A percentile compares a stretch with the other conserved stretches of the same genome.
These are phyloP conservation scores for Dipodascus albidus DNA, from an alignment of 805 yeast genomes.

Conservation along the genomic window DNA sequence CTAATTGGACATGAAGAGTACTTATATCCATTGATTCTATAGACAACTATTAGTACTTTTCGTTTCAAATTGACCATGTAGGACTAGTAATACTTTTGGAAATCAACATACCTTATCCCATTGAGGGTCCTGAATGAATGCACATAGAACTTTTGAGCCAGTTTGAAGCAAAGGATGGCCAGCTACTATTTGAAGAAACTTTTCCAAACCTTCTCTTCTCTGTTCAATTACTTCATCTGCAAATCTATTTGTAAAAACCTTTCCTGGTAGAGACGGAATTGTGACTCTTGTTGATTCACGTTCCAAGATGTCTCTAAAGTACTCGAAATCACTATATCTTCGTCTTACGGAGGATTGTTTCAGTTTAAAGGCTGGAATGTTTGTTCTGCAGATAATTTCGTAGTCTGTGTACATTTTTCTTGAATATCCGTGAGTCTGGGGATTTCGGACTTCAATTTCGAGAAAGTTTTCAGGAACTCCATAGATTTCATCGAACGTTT, in stretches of 20 bases:
- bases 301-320: conserved; percentile 61
- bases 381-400: conserved; percentile 80
- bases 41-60: no score
- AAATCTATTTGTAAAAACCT: conserved; percentile 64
- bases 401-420: conserved; percentile 79
- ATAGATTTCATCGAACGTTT: conserved; percentile 70
- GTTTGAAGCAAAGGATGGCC: conserved; percentile 92
- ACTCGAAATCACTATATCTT: conserved; percentile 82
- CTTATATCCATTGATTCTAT: background rate
- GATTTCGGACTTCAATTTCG: conserved; percentile 77
- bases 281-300: conserved; percentile 69
- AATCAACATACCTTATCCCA: conserved; percentile 42
- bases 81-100: no score
- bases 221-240: conserved; percentile 74
- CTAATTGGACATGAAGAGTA: background rate
- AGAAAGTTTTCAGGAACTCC: conserved; percentile 92
- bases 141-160: conserved; percentile 63
- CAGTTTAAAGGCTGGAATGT: conserved; percentile 75
- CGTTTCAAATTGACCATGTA: no score
- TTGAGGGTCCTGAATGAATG: conserved; percentile 77
- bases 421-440: conserved; percentile 60
- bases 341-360: conserved; percentile 61
- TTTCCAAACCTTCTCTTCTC: conserved; percentile 73
- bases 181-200: conserved; percentile 63
- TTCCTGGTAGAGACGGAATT: conserved; percentile 87